Conservation (phyloP, 495 filamentous ascomycete genomes). For the Rhizodiscina lignyota region DNA sequence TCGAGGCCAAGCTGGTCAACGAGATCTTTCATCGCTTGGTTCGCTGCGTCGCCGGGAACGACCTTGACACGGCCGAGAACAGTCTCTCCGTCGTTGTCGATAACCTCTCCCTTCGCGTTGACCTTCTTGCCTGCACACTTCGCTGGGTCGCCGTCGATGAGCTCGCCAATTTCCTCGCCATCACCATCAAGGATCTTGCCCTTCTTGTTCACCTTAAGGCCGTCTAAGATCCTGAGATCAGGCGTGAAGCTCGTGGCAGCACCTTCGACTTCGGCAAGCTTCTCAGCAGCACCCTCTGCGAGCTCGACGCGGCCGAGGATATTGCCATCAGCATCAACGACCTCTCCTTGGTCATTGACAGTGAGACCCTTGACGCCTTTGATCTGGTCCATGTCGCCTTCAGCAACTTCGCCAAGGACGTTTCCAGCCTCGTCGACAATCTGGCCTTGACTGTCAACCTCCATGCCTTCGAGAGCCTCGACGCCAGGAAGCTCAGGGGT, state of each 20-base stretch:
- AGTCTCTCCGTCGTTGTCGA: conserved; percentile 32
- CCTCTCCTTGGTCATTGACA: conserved; percentile 40
- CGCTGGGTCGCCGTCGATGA: conserved; percentile 30
- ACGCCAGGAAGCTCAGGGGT: conserved; percentile 11
- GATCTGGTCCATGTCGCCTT: conserved; percentile 22
- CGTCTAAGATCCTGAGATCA: conserved; percentile 31
- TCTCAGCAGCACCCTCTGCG: conserved; percentile 22
- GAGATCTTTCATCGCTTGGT: conserved; percentile 29
- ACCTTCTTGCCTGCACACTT: conserved; percentile 31
- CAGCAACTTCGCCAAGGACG: conserved; percentile 21
- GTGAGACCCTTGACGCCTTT: conserved; percentile 36
- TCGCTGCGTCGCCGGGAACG: conserved; percentile 33
- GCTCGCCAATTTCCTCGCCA: conserved; percentile 32
- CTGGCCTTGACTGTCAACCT: conserved; percentile 42
- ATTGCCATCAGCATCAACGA: conserved; percentile 42
- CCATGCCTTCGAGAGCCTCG: conserved; percentile 39
- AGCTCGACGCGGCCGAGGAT: conserved; percentile 38
- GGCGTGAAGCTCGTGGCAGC: conserved; percentile 15
- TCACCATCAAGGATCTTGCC: conserved; percentile 37
- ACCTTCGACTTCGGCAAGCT: conserved; percentile 21
- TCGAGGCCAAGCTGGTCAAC: conserved; percentile 29
- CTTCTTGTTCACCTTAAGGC: conserved; percentile 37
- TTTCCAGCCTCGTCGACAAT: conserved; percentile 24
- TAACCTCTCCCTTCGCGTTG: conserved; percentile 33
- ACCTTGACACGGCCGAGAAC: conserved; percentile 33